phyloP scores from a whole-genome alignment of 257 asterid genomes.

The Linderniella brevidens region DNA sequence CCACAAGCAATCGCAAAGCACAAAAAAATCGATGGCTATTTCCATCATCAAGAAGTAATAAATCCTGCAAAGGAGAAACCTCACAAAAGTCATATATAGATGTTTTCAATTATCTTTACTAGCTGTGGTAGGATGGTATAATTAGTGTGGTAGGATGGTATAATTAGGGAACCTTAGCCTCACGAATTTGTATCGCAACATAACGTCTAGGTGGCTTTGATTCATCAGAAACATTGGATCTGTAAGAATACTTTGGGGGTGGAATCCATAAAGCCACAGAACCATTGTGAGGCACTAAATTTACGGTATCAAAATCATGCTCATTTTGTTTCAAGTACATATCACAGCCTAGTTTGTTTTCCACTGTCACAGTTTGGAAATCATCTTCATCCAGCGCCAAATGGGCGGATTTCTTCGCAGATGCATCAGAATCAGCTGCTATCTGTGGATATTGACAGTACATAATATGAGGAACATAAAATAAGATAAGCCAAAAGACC shows the following conservation, averaged over 20 bases:
- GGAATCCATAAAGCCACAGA: constrained; percentile 58
- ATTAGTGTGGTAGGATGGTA: background rate
- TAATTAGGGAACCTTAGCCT: constrained; percentile 55
- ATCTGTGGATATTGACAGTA: constrained; percentile 35
- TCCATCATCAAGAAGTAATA: constrained; percentile 88
- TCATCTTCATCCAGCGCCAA: constrained; percentile 88
- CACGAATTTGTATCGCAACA: constrained; percentile 67
- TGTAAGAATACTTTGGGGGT: constrained; percentile 91
- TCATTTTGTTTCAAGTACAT: constrained; percentile 49
- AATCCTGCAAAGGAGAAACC: constrained; percentile 41
- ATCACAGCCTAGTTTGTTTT: constrained; percentile 93
- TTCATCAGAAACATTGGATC: constrained; percentile 72
- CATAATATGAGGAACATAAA: constrained; percentile 13
- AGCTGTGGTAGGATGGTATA: background rate
- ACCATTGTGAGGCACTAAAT: constrained; percentile 35
- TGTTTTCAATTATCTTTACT: background rate
- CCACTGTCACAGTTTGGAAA: constrained; percentile 61
- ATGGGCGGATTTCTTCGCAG: constrained; percentile 29
- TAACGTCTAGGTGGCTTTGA: constrained; percentile 80
- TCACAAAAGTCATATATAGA: background rate
- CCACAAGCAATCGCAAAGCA: constrained; percentile 88
- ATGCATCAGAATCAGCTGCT: constrained; percentile 34
- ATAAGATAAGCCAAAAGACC: constrained; percentile 7
- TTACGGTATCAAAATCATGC: constrained; percentile 31
- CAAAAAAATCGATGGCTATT: constrained; percentile 82